These are phyloP conservation scores for Geosiphon pyriformis DNA, from an alignment of 192 early-diverging fungal species.

Conservation along the genomic window DNA sequence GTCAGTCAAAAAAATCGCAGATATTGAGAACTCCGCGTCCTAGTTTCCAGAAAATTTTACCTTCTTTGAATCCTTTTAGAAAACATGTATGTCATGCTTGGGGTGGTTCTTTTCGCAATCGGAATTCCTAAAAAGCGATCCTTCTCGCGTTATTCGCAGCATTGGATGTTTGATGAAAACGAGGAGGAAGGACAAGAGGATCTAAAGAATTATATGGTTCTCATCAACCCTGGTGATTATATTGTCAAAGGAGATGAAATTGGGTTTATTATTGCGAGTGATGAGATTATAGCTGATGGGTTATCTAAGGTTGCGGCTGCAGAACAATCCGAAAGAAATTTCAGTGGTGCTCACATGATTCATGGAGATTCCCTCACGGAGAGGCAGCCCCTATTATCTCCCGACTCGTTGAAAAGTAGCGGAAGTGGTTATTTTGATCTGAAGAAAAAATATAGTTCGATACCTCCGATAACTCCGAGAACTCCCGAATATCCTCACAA, in stretches of 20 bases:
- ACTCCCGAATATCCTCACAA: constrained; percentile 17
- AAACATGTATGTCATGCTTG: constrained; percentile 6
- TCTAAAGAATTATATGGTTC: constrained; percentile 18
- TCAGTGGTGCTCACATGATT: too few relatives aligned
- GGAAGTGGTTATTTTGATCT: constrained; percentile 21
- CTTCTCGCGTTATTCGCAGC: not conserved
- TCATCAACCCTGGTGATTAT: constrained; percentile 28
- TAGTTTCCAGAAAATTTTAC: not conserved
- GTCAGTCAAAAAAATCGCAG: constrained; percentile 3
- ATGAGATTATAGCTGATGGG: constrained; percentile 5
- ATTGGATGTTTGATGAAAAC: constrained; percentile 12
- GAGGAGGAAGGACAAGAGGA: not conserved
- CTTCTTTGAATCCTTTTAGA: constrained; percentile 1
- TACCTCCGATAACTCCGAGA: not conserved
- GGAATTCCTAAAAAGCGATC: constrained; percentile 24
- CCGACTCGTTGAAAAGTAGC: constrained; percentile 8
- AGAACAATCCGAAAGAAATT: not conserved
- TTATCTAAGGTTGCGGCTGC: not conserved
- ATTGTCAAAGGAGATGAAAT: constrained; percentile 27
- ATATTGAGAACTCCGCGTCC: not conserved
- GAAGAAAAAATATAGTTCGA: constrained; percentile 5
- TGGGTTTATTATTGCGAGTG: constrained; percentile 22
- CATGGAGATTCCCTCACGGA: not conserved
- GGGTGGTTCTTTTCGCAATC: constrained; percentile 22
- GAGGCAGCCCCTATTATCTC: constrained; percentile 16